Conservation (phyloP, 257 asterid genomes). For the Linderniella brevidens region DNA sequence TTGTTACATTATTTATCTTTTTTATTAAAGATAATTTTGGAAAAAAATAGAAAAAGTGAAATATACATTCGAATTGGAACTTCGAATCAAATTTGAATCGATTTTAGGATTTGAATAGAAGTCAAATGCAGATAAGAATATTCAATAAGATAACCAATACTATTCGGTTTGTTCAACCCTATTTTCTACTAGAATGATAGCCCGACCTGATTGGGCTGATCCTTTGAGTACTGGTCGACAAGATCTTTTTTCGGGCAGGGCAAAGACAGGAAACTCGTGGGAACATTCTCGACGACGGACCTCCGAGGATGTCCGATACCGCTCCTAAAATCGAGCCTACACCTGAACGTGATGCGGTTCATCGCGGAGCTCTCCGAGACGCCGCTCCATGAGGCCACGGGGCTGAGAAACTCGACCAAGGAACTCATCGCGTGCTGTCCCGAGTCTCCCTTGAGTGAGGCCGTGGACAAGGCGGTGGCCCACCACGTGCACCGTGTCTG, state of each 20-base stretch:
- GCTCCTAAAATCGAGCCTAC: conserved; percentile 29
- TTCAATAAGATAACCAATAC: too few species aligned
- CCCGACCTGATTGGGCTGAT: too few species aligned
- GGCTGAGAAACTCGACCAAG: conserved; percentile 27
- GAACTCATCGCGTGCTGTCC: conserved; percentile 38
- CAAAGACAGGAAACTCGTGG: conserved; percentile 42
- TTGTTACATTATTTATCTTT: too few species aligned
- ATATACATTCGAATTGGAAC: too few species aligned
- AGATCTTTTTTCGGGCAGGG: conserved; percentile 21
- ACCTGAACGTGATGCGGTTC: conserved; percentile 36
- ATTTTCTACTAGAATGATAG: too few species aligned
- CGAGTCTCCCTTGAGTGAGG: conserved; percentile 44
- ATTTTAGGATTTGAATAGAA: too few species aligned
- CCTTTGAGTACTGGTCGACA: too few species aligned
- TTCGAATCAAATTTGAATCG: too few species aligned
- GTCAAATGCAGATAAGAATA: too few species aligned
- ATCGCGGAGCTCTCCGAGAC: conserved; percentile 24
- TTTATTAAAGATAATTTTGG: too few species aligned
- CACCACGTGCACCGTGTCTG: conserved; percentile 65
- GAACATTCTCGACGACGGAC: conserved; percentile 79
- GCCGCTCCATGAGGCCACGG: conserved; percentile 30
- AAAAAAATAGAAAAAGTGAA: too few species aligned
- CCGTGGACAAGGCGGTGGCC: conserved; percentile 42
- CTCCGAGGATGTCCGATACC: conserved; percentile 49
- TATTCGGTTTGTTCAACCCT: too few species aligned